Conservation (phyloP, 305 asterid genomes). For the Fraxinus albicans region DNA sequence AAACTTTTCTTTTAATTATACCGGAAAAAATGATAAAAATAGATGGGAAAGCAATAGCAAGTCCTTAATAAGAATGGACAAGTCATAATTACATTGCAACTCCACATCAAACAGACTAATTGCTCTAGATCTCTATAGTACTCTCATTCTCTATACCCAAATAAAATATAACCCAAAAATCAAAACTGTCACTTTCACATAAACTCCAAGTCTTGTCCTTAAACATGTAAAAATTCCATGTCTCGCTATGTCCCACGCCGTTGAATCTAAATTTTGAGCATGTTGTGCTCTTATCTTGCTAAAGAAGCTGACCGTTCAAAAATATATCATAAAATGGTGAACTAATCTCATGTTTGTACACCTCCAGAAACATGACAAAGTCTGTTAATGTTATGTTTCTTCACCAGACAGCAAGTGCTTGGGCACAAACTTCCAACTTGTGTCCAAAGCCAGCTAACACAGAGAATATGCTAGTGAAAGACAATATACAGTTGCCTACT, state of each 20-base stretch:
- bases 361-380: constrained; percentile 45
- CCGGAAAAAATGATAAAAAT: constrained; percentile 13
- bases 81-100: constrained; percentile 18
- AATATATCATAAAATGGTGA: constrained; percentile 38
- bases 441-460: constrained; percentile 27
- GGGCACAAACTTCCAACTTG: constrained; percentile 24
- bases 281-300: constrained; percentile 39
- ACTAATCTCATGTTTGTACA: constrained; percentile 57
- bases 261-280: constrained; percentile 30
- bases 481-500: constrained; percentile 49
- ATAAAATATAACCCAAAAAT: constrained; percentile 30
- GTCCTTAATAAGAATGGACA: constrained; percentile 25
- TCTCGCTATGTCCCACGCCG: constrained; percentile 25
- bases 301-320: constrained; percentile 34
- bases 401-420: constrained; percentile 38
- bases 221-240: constrained; percentile 33
- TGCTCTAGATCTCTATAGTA: constrained; percentile 32
- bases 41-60: not conserved
- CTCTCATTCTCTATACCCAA: constrained; percentile 26
- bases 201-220: constrained; percentile 36
- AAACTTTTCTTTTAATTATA: constrained; percentile 25
- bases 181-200: constrained; percentile 51
- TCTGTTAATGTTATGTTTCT: constrained; percentile 35
- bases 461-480: constrained; percentile 26
- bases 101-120: constrained; percentile 25